Evolutionary conservation across 306 rosid species (phyloP).

Genomic region (Quercus parvula): DNA sequence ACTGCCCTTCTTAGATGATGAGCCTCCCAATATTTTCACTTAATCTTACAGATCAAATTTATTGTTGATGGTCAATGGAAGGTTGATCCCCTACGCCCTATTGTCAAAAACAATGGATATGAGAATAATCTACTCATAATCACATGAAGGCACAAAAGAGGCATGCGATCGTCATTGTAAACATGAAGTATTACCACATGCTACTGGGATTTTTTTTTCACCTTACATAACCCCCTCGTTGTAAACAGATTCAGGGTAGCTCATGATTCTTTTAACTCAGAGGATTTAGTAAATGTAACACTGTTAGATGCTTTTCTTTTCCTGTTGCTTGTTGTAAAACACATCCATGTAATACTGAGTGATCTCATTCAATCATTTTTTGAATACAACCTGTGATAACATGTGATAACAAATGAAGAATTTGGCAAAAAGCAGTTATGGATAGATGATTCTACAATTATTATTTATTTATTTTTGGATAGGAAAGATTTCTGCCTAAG

Average conservation of each 20-base stretch:
- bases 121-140: conserved; percentile 67
- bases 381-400: neutral
- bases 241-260: conserved; percentile 15
- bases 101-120: conserved; percentile 47
- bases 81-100: conserved; percentile 75
- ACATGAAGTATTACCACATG: neutral
- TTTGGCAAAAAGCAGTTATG: no score
- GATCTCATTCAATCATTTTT: neutral
- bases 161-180: neutral
- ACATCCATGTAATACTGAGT: conserved; percentile 11
- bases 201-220: conserved; percentile 3
- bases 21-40: neutral
- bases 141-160: conserved; percentile 37
- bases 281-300: conserved; percentile 13
- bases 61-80: conserved; percentile 93
- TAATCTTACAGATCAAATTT: conserved; percentile 73
- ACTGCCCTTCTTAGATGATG: neutral
- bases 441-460: no score
- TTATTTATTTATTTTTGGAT: no score
- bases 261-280: conserved; percentile 34
- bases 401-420: neutral
- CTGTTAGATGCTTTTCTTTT: neutral
- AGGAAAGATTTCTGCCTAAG: no score
- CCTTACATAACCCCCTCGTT: conserved; percentile 1
- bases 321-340: neutral